These are phyloP conservation scores for Oxyria digyna DNA, from an alignment of 148 eudicot species.

Conservation along the genomic window DNA sequence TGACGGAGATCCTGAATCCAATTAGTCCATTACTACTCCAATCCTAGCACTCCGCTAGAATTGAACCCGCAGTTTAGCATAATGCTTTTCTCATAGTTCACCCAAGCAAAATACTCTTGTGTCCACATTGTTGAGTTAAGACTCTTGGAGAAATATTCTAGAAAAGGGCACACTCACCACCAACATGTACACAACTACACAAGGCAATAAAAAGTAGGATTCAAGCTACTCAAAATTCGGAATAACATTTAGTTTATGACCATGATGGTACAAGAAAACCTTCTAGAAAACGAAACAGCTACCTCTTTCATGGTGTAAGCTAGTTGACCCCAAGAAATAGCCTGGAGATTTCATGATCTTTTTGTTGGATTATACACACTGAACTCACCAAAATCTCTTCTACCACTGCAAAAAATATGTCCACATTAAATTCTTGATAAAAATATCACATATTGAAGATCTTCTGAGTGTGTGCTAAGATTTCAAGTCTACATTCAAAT, in stretches of 20 bases:
- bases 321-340: background rate
- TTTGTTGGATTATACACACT: slow-evolving; percentile 69
- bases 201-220: background rate
- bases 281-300: background rate
- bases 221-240: background rate
- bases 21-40: too few species aligned
- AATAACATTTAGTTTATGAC: too few species aligned
- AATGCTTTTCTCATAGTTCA: background rate
- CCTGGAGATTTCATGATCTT: slow-evolving; percentile 14
- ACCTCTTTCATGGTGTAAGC: background rate
- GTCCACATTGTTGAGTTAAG: too few species aligned
- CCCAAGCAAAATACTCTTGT: background rate
- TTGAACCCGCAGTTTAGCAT: too few species aligned
- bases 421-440: slow-evolving; percentile 39
- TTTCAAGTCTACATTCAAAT: background rate
- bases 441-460: too few species aligned
- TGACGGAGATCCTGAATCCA: too few species aligned
- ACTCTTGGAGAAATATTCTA: background rate
- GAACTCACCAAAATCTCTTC: slow-evolving; percentile 82
- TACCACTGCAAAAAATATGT: slow-evolving; percentile 62
- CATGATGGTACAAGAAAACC: background rate
- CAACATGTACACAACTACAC: too few species aligned
- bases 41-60: too few species aligned
- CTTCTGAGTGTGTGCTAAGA: too few species aligned
- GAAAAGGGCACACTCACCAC: background rate